Evolutionary conservation across 2,329 filamentous ascomycete species (phyloP).

Genomic region (Fusarium liriodendri): DNA sequence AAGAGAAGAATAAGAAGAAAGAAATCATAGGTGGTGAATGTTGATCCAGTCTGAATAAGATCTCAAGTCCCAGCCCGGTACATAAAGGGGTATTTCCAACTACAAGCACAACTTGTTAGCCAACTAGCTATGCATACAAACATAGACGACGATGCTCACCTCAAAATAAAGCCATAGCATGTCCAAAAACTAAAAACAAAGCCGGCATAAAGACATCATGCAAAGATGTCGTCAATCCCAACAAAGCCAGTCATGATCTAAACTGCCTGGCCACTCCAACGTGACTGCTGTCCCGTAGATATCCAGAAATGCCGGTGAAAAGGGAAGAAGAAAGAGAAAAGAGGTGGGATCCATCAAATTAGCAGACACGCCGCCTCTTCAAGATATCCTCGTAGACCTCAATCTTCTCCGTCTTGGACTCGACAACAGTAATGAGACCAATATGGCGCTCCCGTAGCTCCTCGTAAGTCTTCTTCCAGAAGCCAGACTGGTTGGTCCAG

Average conservation of each 20-base stretch:
- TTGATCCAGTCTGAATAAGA: neutral
- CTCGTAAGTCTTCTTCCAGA: conserved; percentile 48
- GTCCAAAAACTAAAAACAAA: neutral
- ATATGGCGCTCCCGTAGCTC: conserved; percentile 43
- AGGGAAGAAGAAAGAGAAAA: neutral
- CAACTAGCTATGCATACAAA: too few relatives aligned
- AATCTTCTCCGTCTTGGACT: conserved; percentile 48
- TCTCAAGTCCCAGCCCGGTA: neutral
- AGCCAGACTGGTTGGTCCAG: conserved; percentile 48
- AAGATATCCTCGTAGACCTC: conserved; percentile 50
- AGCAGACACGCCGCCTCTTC: conserved; percentile 46
- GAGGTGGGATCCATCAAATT: neutral
- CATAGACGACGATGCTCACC: neutral
- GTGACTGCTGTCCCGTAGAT: conserved; percentile 6
- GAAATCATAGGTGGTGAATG: neutral
- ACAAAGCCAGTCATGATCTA: conserved; percentile 6
- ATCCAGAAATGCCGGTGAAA: neutral
- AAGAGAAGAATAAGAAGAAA: neutral
- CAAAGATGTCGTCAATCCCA: conserved; percentile 4
- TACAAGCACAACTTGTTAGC: conserved; percentile 3
- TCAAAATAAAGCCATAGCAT: neutral
- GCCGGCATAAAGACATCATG: conserved; percentile 6
- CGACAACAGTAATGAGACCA: conserved; percentile 44
- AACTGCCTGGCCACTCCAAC: neutral
- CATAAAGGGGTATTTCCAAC: conserved; percentile 20